Evolutionary conservation across 441 rosid genomes (phyloP).

Genomic region (Mallotus repandus): DNA sequence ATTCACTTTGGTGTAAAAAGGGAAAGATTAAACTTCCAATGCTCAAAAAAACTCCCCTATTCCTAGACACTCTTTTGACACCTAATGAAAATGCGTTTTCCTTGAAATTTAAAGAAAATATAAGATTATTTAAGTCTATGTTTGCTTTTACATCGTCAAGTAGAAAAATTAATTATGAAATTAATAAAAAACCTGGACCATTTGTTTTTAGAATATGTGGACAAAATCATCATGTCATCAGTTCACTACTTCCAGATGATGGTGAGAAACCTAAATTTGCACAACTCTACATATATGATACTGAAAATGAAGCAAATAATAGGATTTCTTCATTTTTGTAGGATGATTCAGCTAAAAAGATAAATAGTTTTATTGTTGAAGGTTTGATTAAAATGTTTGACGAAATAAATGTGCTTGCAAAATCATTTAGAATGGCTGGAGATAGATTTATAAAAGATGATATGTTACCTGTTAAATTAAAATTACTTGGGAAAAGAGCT

Average conservation of each 20-base stretch:
- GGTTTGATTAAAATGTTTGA: background rate
- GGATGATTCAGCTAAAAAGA: background rate
- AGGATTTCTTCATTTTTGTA: background rate
- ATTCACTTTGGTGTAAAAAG: no score
- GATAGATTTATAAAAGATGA: background rate
- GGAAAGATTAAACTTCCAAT: no score
- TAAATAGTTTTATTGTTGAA: background rate
- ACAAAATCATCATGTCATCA: constrained; percentile 10
- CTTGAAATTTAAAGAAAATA: no score
- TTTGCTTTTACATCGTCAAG: background rate
- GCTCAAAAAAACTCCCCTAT: no score
- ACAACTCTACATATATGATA: constrained; percentile 6
- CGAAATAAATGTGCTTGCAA: background rate
- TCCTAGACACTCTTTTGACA: no score
- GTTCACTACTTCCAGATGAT: background rate
- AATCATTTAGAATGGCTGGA: background rate
- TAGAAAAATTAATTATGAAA: no score
- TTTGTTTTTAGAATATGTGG: background rate
- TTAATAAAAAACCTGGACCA: no score
- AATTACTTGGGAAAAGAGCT: background rate
- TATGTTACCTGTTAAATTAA: background rate
- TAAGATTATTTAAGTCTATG: background rate
- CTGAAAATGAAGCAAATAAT: background rate
- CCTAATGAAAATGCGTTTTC: no score
- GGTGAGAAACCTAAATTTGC: constrained; percentile 2